Evolutionary conservation across 2,329 filamentous ascomycete species (phyloP).

Genomic region (Fusarium cyanostomum): DNA sequence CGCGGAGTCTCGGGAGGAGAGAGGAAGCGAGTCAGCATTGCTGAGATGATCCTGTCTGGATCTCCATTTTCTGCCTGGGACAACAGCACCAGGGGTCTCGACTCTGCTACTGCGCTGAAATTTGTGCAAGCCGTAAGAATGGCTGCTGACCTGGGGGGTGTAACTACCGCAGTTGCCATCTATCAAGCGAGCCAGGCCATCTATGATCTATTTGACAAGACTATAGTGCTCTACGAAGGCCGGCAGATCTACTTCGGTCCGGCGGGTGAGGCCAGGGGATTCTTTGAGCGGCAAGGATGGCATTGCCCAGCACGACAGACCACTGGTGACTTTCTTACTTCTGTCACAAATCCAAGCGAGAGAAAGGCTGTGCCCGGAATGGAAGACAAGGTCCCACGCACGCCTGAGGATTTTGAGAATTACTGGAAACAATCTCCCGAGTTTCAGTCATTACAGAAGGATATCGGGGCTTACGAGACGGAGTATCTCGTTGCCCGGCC

Average conservation of each 20-base stretch:
- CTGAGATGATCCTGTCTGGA: conserved; percentile 76
- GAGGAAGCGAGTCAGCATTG: conserved; percentile 83
- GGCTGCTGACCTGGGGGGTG: conserved; percentile 69
- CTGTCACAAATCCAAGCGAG: conserved; percentile 72
- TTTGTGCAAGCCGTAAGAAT: conserved; percentile 75
- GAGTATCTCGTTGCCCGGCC: conserved; percentile 55
- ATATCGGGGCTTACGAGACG: conserved; percentile 62
- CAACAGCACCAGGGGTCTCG: conserved; percentile 76
- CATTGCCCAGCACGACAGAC: conserved; percentile 73
- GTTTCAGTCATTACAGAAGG: conserved; percentile 52
- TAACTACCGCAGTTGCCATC: conserved; percentile 72
- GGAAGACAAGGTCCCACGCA: conserved; percentile 70
- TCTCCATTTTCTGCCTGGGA: conserved; percentile 72
- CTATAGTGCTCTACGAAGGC: conserved; percentile 78
- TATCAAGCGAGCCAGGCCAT: conserved; percentile 77
- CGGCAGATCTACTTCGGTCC: conserved; percentile 81
- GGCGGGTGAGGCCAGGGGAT: conserved; percentile 65
- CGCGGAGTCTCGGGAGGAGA: conserved; percentile 77
- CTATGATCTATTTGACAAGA: conserved; percentile 80
- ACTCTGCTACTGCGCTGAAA: conserved; percentile 77
- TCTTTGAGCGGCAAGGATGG: conserved; percentile 76
- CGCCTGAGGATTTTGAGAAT: conserved; percentile 73
- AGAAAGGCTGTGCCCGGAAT: conserved; percentile 65
- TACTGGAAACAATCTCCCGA: conserved; percentile 58
- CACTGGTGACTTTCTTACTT: conserved; percentile 75